Evolutionary conservation across 495 filamentous ascomycete species (phyloP).

Genomic region (Trichoderma reesei): DNA sequence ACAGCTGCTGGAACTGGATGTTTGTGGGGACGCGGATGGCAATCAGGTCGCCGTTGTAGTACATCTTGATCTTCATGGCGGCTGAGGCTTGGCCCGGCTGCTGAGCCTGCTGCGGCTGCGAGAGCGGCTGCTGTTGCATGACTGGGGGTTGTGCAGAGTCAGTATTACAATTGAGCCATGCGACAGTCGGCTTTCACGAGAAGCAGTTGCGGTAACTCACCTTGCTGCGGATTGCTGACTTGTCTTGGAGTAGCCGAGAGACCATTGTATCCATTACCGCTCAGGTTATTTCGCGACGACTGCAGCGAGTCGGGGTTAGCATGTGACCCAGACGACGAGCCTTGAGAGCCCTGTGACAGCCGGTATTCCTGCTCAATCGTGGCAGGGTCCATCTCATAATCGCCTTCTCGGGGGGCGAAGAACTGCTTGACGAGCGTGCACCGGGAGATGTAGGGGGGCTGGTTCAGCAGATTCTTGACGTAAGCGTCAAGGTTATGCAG

Average conservation of each 20-base stretch:
- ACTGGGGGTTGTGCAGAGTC: constrained; percentile 24
- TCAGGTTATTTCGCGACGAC: constrained; percentile 64
- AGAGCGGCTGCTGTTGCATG: constrained; percentile 27
- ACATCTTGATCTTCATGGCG: constrained; percentile 85
- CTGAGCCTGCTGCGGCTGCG: constrained; percentile 26
- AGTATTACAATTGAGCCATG: no score
- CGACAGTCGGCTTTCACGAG: not conserved
- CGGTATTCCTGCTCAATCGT: constrained; percentile 58
- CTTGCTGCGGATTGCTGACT: constrained; percentile 50
- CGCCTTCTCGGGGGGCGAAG: constrained; percentile 80
- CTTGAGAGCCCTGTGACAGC: constrained; percentile 60
- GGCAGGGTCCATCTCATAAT: constrained; percentile 79
- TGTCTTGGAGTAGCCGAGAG: constrained; percentile 48
- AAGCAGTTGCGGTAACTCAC: constrained; percentile 43
- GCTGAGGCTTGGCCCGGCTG: constrained; percentile 18
- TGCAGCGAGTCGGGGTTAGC: constrained; percentile 55
- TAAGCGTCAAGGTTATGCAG: constrained; percentile 89
- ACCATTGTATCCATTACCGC: constrained; percentile 45
- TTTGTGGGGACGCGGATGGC: constrained; percentile 79
- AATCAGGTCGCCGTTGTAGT: constrained; percentile 81
- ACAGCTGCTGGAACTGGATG: constrained; percentile 66
- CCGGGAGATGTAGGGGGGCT: constrained; percentile 73
- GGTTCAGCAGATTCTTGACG: constrained; percentile 77
- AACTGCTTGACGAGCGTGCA: constrained; percentile 78
- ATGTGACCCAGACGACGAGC: constrained; percentile 51